These are phyloP conservation scores for Pichia inconspicua DNA, from an alignment of 1,139 yeast species.

Conservation along the genomic window DNA sequence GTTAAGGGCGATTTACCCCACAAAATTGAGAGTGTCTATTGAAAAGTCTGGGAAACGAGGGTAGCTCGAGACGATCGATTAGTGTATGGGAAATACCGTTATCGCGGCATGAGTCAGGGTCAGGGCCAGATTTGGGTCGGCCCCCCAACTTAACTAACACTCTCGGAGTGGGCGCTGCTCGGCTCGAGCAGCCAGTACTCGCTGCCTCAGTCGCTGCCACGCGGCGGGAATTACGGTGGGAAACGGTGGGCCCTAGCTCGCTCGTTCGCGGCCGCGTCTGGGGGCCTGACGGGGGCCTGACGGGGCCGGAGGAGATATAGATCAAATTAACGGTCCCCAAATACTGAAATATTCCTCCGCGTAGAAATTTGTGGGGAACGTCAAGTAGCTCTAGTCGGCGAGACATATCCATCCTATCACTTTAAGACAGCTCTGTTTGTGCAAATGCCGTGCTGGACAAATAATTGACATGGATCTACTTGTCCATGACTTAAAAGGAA, in stretches of 20 bases:
- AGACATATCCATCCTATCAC: background rate
- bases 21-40: background rate
- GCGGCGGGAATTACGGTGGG: too few relatives aligned
- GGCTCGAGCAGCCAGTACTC: too few relatives aligned
- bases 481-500: background rate
- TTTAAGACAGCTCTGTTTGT: too few relatives aligned
- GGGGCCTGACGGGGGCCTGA: background rate
- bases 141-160: too few relatives aligned
- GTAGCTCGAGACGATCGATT: background rate
- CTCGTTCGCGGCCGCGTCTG: too few relatives aligned
- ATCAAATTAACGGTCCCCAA: background rate
- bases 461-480: background rate
- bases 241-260: too few relatives aligned
- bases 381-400: background rate
- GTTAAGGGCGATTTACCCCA: background rate
- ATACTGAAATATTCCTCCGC: background rate
- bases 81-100: background rate
- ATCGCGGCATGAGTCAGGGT: background rate
- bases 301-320: background rate
- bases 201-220: too few relatives aligned
- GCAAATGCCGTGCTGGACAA: too few relatives aligned
- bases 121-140: background rate
- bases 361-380: background rate
- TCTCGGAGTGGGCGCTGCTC: too few relatives aligned
- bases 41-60: background rate